Conservation (phyloP, 495 filamentous ascomycete species). For the Lasiosphaeriaceae sp. region DNA sequence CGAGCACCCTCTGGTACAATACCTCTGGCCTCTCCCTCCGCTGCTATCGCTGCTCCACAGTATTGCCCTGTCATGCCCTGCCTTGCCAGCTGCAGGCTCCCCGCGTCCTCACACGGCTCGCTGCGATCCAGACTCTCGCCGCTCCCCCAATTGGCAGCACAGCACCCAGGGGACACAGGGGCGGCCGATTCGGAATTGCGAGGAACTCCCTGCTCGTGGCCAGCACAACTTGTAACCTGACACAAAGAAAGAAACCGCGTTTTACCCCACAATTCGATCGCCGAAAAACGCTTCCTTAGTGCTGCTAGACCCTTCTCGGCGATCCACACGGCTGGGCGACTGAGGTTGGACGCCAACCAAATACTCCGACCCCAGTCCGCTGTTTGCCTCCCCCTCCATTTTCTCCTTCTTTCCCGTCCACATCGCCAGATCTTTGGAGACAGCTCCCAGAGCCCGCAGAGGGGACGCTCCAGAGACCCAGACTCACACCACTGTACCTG, state of each 20-base stretch:
- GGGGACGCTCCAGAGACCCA: neutral
- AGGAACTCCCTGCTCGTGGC: conserved; percentile 11
- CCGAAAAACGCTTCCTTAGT: conserved; percentile 24
- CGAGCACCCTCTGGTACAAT: neutral
- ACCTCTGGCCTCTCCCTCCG: neutral
- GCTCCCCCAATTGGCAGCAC: neutral
- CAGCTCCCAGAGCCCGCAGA: neutral
- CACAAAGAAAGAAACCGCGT: conserved; percentile 3
- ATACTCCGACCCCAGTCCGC: conserved; percentile 20
- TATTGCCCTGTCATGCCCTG: neutral
- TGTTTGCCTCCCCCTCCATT: conserved; percentile 18
- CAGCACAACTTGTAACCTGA: conserved; percentile 2
- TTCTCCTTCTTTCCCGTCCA: conserved; percentile 8
- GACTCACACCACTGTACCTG: neutral
- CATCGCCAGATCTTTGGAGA: neutral
- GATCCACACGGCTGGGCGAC: conserved; percentile 14
- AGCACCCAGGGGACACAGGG: neutral
- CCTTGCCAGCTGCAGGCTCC: conserved; percentile 2
- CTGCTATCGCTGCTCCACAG: neutral
- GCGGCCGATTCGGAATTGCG: conserved; percentile 9
- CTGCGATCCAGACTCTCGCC: conserved; percentile 1
- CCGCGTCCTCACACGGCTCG: neutral
- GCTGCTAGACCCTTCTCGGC: conserved; percentile 11
- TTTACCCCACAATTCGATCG: conserved; percentile 29
- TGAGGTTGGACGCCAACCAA: conserved; percentile 13